These are phyloP conservation scores for Trichomonas gallinae DNA, from an alignment of 208 protist genomes.

Conservation along the genomic window DNA sequence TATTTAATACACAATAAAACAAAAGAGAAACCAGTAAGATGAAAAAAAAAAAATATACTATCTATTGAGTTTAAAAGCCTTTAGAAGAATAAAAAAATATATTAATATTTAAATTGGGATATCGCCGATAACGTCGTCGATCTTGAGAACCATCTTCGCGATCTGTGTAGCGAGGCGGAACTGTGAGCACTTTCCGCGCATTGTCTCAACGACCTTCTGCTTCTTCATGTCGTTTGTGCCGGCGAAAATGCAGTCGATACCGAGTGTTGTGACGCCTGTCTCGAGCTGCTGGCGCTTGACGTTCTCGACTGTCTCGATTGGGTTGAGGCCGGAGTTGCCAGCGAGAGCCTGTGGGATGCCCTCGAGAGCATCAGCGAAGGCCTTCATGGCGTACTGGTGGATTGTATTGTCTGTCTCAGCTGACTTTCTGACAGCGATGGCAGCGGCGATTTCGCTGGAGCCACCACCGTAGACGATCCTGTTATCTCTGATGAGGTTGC, in stretches of 20 bases:
- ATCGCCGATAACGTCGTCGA: slow-evolving; percentile 87
- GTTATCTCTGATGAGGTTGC: slow-evolving; percentile 97
- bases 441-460: slow-evolving; percentile 89
- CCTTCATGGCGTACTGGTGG: slow-evolving; percentile 96
- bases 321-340: slow-evolving; percentile 86
- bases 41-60: too few relatives aligned
- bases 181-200: slow-evolving; percentile 95
- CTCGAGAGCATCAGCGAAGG: slow-evolving; percentile 97
- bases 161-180: slow-evolving; percentile 96
- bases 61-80: too few relatives aligned
- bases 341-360: slow-evolving; percentile 93
- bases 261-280: slow-evolving; percentile 75
- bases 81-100: neutral
- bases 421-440: slow-evolving; percentile 50
- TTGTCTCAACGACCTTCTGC: slow-evolving; percentile 69
- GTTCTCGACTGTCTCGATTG: slow-evolving; percentile 80
- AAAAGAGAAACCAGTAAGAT: too few relatives aligned
- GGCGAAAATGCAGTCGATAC: slow-evolving; percentile 87
- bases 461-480: slow-evolving; percentile 98
- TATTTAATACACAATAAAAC: too few relatives aligned
- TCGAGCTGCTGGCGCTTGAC: slow-evolving; percentile 82
- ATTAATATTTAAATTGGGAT: neutral
- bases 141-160: slow-evolving; percentile 99
- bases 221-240: slow-evolving; percentile 55
- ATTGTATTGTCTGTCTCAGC: slow-evolving; percentile 42